Conservation (phyloP, 2,329 filamentous ascomycete species). For the Colletotrichum lentis region DNA sequence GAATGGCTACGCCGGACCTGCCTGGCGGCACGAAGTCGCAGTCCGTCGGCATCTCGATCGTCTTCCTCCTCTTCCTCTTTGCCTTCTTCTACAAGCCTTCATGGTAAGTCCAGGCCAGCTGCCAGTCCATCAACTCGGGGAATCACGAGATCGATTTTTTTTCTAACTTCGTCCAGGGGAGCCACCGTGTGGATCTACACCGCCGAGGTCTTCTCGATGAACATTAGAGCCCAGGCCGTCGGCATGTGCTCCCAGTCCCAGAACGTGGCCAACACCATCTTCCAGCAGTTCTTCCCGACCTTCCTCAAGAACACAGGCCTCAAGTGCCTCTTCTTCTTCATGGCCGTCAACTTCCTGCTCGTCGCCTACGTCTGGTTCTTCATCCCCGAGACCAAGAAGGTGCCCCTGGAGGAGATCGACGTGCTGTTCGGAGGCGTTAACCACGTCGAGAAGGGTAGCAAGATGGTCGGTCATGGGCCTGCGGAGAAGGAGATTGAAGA, state of each 20-base stretch:
- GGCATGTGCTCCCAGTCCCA: slow-evolving; percentile 69
- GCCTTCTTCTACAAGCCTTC: slow-evolving; percentile 74
- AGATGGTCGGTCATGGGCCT: slow-evolving; percentile 47
- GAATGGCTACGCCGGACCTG: slow-evolving; percentile 57
- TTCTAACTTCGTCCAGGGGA: slow-evolving; percentile 3
- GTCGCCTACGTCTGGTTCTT: slow-evolving; percentile 58
- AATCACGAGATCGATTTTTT: no score
- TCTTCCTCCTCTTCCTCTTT: slow-evolving; percentile 72
- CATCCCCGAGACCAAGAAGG: slow-evolving; percentile 59
- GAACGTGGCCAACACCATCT: slow-evolving; percentile 71
- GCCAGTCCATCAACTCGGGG: background rate
- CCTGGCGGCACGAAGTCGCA: slow-evolving; percentile 62
- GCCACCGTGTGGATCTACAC: slow-evolving; percentile 77
- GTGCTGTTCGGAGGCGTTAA: slow-evolving; percentile 62
- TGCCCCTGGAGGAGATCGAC: slow-evolving; percentile 64
- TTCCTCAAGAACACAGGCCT: slow-evolving; percentile 66
- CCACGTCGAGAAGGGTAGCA: slow-evolving; percentile 62
- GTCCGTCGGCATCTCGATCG: slow-evolving; percentile 70
- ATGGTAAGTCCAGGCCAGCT: slow-evolving; percentile 58
- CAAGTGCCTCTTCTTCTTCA: slow-evolving; percentile 51
- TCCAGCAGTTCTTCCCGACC: slow-evolving; percentile 74
- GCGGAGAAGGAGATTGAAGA: background rate
- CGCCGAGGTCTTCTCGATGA: slow-evolving; percentile 74
- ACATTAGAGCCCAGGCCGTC: slow-evolving; percentile 73
- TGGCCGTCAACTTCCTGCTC: slow-evolving; percentile 55